These are phyloP conservation scores for Physcomitrellopsis africana DNA, from an alignment of 225 moss, liverwort and hornwort species.

Conservation along the genomic window DNA sequence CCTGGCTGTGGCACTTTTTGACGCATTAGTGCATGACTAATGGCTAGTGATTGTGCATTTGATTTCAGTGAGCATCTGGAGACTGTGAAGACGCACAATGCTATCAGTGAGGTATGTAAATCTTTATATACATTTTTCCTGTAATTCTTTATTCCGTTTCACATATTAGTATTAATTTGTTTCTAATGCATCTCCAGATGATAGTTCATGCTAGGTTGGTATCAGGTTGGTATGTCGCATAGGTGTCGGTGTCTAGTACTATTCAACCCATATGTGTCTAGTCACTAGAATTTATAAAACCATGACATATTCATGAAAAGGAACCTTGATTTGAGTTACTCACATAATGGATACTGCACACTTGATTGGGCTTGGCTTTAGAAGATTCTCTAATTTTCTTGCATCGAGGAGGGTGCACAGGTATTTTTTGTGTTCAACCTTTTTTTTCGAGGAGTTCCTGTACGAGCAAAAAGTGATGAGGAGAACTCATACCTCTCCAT, in stretches of 20 bases:
- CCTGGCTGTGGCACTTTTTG: slow-evolving; percentile 16
- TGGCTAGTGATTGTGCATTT: slow-evolving; percentile 29
- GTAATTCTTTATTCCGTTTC: slow-evolving; percentile 1
- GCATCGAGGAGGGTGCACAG: slow-evolving; percentile 36
- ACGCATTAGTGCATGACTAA: slow-evolving; percentile 27
- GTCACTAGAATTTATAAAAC: slow-evolving; percentile 7
- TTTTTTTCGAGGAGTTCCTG: slow-evolving; percentile 72
- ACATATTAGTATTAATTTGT: background rate
- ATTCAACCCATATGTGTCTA: slow-evolving; percentile 17
- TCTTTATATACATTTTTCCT: background rate
- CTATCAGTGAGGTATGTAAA: slow-evolving; percentile 68
- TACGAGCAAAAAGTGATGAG: slow-evolving; percentile 41
- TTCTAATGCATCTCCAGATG: slow-evolving; percentile 7
- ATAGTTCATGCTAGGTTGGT: slow-evolving; percentile 4
- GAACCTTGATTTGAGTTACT: background rate
- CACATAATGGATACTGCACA: background rate
- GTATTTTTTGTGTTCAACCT: slow-evolving; percentile 75
- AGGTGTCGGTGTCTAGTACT: background rate
- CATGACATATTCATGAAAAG: background rate
- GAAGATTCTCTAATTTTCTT: slow-evolving; percentile 17
- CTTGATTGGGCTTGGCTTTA: background rate
- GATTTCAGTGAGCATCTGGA: slow-evolving; percentile 80
- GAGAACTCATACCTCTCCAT: slow-evolving; percentile 60
- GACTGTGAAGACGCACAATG: slow-evolving; percentile 81
- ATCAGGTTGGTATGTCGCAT: background rate